phyloP scores from a whole-genome alignment of 202 grass and related monocot species.

The Elaeis oleifera region DNA sequence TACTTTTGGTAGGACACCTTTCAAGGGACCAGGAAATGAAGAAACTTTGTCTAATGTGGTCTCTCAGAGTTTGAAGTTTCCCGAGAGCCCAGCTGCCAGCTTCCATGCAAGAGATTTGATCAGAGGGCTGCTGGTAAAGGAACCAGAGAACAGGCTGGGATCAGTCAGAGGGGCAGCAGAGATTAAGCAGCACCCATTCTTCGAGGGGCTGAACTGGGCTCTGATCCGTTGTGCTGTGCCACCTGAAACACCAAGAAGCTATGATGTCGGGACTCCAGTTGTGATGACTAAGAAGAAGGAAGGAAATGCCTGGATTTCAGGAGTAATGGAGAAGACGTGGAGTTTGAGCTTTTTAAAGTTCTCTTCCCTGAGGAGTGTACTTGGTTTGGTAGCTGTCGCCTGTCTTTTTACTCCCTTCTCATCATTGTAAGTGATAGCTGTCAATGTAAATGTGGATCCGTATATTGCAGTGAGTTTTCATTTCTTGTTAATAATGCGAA shows the following conservation, averaged over 20 bases:
- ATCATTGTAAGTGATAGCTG: slow-evolving; percentile 21
- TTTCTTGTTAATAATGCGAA: slow-evolving; percentile 15
- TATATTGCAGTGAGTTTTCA: neutral
- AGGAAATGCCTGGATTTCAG: slow-evolving; percentile 93
- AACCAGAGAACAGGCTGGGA: slow-evolving; percentile 77
- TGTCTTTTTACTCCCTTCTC: slow-evolving; percentile 14
- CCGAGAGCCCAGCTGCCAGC: slow-evolving; percentile 59
- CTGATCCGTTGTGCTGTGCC: slow-evolving; percentile 75
- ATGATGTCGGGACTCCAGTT: slow-evolving; percentile 35
- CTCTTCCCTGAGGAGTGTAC: slow-evolving; percentile 29
- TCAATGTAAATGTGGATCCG: slow-evolving; percentile 6
- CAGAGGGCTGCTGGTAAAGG: slow-evolving; percentile 76
- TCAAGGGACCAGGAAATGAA: slow-evolving; percentile 72
- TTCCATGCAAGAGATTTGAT: slow-evolving; percentile 76
- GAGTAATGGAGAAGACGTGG: slow-evolving; percentile 65
- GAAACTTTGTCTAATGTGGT: slow-evolving; percentile 94
- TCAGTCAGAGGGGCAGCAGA: slow-evolving; percentile 81
- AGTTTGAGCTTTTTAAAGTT: slow-evolving; percentile 72
- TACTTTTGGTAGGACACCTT: slow-evolving; percentile 75
- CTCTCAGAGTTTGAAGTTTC: slow-evolving; percentile 79
- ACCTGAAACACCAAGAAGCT: slow-evolving; percentile 49
- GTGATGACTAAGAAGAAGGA: slow-evolving; percentile 67
- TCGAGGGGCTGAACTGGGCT: slow-evolving; percentile 96
- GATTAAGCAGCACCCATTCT: slow-evolving; percentile 93
- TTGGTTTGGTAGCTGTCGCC: slow-evolving; percentile 25